A percentile compares a stretch with the other conserved stretches of the same genome.
Evolutionary conservation across 2,329 filamentous ascomycete species (phyloP).

Genomic region (Verticillium longisporum): DNA sequence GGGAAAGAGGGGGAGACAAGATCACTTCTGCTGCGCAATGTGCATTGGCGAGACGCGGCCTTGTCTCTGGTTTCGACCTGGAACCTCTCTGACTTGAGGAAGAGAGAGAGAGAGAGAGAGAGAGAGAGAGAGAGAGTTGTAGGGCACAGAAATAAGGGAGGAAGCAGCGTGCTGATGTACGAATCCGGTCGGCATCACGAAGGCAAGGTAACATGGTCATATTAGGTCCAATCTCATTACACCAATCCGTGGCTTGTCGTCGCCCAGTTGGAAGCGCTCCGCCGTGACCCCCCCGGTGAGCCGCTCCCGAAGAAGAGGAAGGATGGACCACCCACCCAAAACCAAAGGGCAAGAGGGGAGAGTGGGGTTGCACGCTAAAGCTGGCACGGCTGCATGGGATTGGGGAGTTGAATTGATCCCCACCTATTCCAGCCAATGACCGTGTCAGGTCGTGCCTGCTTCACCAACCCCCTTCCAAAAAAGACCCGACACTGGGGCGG

Average conservation of each 20-base stretch:
- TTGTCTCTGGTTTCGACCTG: not conserved
- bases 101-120: not conserved
- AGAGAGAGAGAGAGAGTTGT: not conserved
- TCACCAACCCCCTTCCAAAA: not conserved
- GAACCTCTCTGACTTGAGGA: not conserved
- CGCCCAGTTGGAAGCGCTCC: not conserved
- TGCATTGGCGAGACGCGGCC: not conserved
- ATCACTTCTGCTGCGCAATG: not conserved
- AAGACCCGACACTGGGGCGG: not conserved
- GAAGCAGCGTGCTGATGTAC: not conserved
- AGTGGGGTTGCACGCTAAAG: not conserved
- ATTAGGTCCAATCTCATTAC: not conserved
- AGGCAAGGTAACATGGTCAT: not conserved
- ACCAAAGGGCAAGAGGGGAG: not conserved
- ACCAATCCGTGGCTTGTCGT: not conserved
- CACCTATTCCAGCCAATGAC: not conserved
- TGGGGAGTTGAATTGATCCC: not conserved
- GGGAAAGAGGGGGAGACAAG: not conserved
- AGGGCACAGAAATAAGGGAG: not conserved
- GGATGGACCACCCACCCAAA: not conserved
- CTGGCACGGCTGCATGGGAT: not conserved
- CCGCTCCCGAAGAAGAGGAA: not conserved
- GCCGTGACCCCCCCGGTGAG: not conserved
- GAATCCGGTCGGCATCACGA: not conserved
- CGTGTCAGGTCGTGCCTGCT: not conserved